These are phyloP conservation scores for Solanum sparsipilum DNA, from an alignment of 257 asterid genomes.

Conservation along the genomic window DNA sequence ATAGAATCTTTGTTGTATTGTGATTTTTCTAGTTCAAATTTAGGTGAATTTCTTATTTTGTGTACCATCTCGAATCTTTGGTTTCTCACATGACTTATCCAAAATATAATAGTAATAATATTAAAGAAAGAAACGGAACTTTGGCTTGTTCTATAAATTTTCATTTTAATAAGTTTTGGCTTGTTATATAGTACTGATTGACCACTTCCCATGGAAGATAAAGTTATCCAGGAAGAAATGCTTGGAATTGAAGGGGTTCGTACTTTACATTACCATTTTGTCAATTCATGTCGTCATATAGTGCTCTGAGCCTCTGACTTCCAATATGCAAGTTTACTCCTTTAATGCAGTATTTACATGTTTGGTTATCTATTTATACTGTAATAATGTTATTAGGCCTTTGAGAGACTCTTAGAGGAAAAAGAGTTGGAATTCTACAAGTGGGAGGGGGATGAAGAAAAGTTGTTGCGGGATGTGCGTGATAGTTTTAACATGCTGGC, in stretches of 20 bases:
- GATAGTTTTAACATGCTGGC: constrained; percentile 76
- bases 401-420: constrained; percentile 41
- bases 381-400: constrained; percentile 38
- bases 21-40: not conserved
- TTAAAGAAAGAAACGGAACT: not conserved
- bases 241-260: not conserved
- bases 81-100: not conserved
- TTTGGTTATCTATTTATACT: not conserved
- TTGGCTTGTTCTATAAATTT: not conserved
- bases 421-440: constrained; percentile 53
- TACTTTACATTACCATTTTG: not conserved
- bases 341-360: not conserved
- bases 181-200: not conserved
- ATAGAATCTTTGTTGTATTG: not conserved
- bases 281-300: not conserved
- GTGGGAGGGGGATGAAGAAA: constrained; percentile 76
- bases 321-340: not conserved
- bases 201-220: not conserved
- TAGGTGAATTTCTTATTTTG: not conserved
- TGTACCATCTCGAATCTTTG: not conserved
- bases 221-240: not conserved
- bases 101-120: not conserved
- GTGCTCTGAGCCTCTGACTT: not conserved
- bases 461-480: constrained; percentile 55
- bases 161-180: not conserved